Percentiles rank a stretch among this genome's conserved stretches.
phyloP scores from a whole-genome alignment of 2,329 filamentous ascomycete genomes.

The Arthrobotrys sphaeroides region DNA sequence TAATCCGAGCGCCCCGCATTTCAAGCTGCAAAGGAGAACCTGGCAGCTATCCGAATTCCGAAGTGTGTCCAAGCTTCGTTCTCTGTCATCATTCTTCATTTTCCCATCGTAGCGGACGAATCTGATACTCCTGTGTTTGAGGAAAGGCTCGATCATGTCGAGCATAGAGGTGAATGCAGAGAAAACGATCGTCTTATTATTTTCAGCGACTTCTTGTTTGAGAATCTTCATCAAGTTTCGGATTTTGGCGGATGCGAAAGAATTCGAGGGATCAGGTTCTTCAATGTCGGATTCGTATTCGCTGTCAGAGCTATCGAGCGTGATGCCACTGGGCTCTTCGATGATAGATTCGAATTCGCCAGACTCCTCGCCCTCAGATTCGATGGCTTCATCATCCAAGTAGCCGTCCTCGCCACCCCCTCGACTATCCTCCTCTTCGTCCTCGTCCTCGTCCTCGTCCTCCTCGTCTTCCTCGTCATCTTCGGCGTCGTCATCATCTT shows the following conservation, averaged over 20 bases:
- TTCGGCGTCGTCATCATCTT: conserved; percentile 59
- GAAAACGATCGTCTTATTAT: conserved; percentile 97
- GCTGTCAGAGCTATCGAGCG: conserved; percentile 23
- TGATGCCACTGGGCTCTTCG: conserved; percentile 37
- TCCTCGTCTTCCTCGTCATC: conserved; percentile 59
- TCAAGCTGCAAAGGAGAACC: conserved; percentile 89
- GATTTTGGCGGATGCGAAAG: conserved; percentile 87
- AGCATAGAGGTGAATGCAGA: conserved; percentile 99
- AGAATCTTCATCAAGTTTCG: conserved; percentile 83
- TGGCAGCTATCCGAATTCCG: conserved; percentile 69
- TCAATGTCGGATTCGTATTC: conserved; percentile 60
- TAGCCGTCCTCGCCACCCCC: conserved; percentile 18
- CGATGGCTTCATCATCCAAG: conserved; percentile 55
- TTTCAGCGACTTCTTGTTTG: conserved; percentile 74
- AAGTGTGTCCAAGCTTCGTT: conserved; percentile 81
- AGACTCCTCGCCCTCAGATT: conserved; percentile 50
- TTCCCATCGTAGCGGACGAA: conserved; percentile 92
- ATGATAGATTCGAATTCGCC: conserved; percentile 26
- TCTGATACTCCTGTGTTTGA: conserved; percentile 76
- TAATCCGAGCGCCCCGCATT: conserved; percentile 89
- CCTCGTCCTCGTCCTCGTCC: conserved; percentile 59
- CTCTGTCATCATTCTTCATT: conserved; percentile 92
- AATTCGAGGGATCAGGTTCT: conserved; percentile 60
- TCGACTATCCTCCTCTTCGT: conserved; percentile 26
- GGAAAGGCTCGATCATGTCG: conserved; percentile 91